A percentile compares a stretch with the other conserved stretches of the same genome.
phyloP scores from a whole-genome alignment of 768 basidiomycete genomes.

The Lactarius deliciosus region DNA sequence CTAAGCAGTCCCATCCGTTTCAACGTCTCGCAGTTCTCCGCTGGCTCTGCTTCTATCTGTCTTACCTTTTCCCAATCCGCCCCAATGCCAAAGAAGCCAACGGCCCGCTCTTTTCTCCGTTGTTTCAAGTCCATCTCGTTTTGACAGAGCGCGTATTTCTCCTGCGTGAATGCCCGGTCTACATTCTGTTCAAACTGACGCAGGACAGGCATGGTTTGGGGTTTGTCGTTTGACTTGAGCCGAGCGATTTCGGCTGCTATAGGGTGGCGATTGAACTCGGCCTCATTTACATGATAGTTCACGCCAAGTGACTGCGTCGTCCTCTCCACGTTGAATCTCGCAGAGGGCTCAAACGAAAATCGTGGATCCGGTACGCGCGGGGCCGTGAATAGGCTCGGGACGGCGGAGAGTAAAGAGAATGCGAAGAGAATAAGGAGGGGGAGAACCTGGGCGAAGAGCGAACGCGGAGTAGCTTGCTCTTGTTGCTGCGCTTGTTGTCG shows the following conservation, averaged over 20 bases:
- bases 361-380: conserved; percentile 72
- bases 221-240: conserved; percentile 31
- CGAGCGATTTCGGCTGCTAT: conserved; percentile 71
- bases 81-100: conserved; percentile 88
- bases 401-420: conserved; percentile 78
- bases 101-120: conserved; percentile 68
- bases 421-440: conserved; percentile 82
- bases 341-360: conserved; percentile 64
- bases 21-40: conserved; percentile 78
- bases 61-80: conserved; percentile 91
- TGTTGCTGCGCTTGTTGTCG: conserved; percentile 38
- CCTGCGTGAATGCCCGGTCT: conserved; percentile 72
- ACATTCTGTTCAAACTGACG: conserved; percentile 73
- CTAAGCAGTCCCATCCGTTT: conserved; percentile 57
- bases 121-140: conserved; percentile 64
- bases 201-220: conserved; percentile 36
- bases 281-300: conserved; percentile 79
- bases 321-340: conserved; percentile 67
- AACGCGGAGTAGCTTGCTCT: conserved; percentile 52
- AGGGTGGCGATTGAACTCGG: conserved; percentile 76
- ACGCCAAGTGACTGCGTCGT: conserved; percentile 69
- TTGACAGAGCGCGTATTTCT: conserved; percentile 71
- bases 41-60: conserved; percentile 64
- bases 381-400: conserved; percentile 74
- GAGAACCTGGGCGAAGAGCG: conserved; percentile 71